Evolutionary conservation across 164 flowering plant genomes (phyloP).

Genomic region (Berberis vulgaris): DNA sequence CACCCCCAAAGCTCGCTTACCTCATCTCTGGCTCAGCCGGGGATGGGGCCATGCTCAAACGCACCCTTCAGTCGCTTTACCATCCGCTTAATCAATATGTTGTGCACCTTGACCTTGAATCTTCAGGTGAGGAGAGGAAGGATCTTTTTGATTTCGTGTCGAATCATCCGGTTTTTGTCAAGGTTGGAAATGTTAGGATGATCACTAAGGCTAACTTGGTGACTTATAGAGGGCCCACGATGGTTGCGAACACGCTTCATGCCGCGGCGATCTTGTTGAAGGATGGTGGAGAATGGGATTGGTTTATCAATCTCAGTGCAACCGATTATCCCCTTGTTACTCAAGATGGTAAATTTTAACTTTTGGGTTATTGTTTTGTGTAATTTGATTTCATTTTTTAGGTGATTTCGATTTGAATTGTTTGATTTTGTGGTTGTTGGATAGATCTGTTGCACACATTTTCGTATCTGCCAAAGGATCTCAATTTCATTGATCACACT

Average conservation of each 20-base stretch:
- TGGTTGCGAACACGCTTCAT: constrained; percentile 45
- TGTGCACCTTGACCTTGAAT: constrained; percentile 36
- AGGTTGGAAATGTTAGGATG: constrained; percentile 30
- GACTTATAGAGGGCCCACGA: constrained; percentile 39
- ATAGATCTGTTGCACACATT: constrained; percentile 48
- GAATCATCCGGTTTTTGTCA: constrained; percentile 20
- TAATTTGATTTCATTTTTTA: neutral
- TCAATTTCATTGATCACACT: constrained; percentile 55
- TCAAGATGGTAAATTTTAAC: constrained; percentile 28
- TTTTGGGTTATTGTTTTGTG: neutral
- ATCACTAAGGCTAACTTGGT: constrained; percentile 34
- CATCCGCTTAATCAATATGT: constrained; percentile 35
- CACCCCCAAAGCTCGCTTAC: constrained; percentile 60
- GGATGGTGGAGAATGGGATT: constrained; percentile 41
- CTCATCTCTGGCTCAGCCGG: constrained; percentile 65
- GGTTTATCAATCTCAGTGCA: constrained; percentile 44
- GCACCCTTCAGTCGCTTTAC: constrained; percentile 32
- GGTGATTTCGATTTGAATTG: neutral
- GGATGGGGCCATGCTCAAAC: constrained; percentile 31
- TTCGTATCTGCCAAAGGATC: constrained; percentile 38
- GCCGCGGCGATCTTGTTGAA: constrained; percentile 37
- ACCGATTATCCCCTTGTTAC: constrained; percentile 46
- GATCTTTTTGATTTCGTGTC: constrained; percentile 21
- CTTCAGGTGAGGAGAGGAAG: constrained; percentile 25
- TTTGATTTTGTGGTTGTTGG: neutral